A percentile compares a stretch with the other conserved stretches of the same genome.
phyloP scores from a whole-genome alignment of 2,329 filamentous ascomycete species.

The Beauveria brongniartii region DNA sequence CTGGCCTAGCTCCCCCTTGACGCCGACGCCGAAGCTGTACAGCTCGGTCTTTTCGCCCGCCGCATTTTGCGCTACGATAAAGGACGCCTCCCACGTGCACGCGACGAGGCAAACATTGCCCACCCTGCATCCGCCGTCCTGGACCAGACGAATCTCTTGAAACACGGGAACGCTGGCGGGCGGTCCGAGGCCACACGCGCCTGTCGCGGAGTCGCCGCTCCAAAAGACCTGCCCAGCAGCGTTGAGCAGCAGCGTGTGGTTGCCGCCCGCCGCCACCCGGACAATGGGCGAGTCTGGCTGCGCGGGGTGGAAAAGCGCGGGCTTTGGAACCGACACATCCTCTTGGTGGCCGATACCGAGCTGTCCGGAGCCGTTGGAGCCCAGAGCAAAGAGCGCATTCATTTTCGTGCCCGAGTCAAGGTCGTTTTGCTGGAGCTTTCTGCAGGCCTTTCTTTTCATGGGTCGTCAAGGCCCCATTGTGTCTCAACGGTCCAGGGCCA shows the following conservation, averaged over 20 bases:
- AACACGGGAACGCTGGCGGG: constrained; percentile 29
- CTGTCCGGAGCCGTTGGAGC: constrained; percentile 71
- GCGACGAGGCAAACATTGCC: constrained; percentile 39
- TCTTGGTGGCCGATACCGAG: constrained; percentile 63
- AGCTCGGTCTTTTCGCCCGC: constrained; percentile 38
- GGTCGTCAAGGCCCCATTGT: background rate
- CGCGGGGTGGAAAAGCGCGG: constrained; percentile 46
- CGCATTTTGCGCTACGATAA: constrained; percentile 46
- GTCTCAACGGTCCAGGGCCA: background rate
- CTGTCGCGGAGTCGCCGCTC: constrained; percentile 50
- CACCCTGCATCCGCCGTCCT: constrained; percentile 20
- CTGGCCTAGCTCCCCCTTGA: constrained; percentile 65
- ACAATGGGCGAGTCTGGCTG: constrained; percentile 28
- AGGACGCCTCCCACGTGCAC: constrained; percentile 72
- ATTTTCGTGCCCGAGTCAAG: constrained; percentile 23
- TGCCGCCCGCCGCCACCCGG: constrained; percentile 60
- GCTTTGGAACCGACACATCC: constrained; percentile 60
- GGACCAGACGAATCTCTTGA: constrained; percentile 28
- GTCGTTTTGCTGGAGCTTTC: background rate
- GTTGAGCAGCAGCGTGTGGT: constrained; percentile 74
- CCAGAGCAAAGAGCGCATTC: constrained; percentile 57
- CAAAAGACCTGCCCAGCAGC: constrained; percentile 51
- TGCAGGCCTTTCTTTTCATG: background rate
- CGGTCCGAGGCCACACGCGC: constrained; percentile 43
- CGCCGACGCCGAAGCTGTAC: constrained; percentile 57